Evolutionary conservation across 495 filamentous ascomycete genomes (phyloP).

Genomic region (Cercophora samala): DNA sequence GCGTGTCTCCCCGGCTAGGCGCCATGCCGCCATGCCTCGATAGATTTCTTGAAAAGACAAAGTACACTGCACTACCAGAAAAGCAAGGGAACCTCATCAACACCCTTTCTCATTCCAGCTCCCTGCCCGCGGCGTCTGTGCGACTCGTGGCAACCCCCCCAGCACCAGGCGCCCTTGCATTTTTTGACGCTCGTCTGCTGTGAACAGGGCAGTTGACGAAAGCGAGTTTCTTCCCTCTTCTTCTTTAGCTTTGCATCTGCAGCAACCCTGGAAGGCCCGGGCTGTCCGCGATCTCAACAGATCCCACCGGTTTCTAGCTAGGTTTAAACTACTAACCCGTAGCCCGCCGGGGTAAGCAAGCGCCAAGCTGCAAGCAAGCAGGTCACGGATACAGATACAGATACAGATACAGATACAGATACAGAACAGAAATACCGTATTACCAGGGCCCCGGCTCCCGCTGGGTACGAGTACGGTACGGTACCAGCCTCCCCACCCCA

Average conservation of each 20-base stretch:
- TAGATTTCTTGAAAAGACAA: no score
- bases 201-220: slow-evolving; percentile 11
- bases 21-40: slow-evolving; percentile 20
- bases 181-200: slow-evolving; percentile 22
- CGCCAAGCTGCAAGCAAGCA: no score
- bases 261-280: neutral
- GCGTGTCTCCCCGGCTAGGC: slow-evolving; percentile 16
- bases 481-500: neutral
- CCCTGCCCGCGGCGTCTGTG: slow-evolving; percentile 21
- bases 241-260: slow-evolving; percentile 1
- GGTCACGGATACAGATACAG: no score
- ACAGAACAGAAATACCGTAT: neutral
- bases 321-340: neutral
- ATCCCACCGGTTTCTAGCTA: neutral
- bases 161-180: slow-evolving; percentile 7
- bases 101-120: slow-evolving; percentile 15
- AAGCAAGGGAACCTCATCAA: slow-evolving; percentile 15
- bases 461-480: slow-evolving; percentile 3
- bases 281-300: slow-evolving; percentile 1
- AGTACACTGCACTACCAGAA: no score
- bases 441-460: neutral
- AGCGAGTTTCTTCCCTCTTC: slow-evolving; percentile 1
- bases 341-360: neutral
- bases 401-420: no score
- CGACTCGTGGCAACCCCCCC: slow-evolving; percentile 15